These are phyloP conservation scores for Alternaria tenuissima DNA, from an alignment of 2,329 filamentous ascomycete genomes.

Conservation along the genomic window DNA sequence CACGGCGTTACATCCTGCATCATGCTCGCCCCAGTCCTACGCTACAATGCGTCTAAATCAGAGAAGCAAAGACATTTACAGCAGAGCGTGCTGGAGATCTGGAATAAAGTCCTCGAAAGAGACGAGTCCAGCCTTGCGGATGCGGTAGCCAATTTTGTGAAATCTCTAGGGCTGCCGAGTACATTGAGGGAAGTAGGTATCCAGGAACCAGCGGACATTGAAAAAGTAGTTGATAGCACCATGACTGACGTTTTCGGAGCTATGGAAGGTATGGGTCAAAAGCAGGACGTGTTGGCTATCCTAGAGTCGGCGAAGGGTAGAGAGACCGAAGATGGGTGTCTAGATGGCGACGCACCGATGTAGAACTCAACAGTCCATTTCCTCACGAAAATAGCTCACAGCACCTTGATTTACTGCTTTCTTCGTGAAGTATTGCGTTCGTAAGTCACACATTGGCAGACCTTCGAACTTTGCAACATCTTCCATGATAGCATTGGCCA, in stretches of 20 bases:
- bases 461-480: constrained; percentile 18
- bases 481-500: constrained; percentile 15
- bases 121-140: constrained; percentile 30
- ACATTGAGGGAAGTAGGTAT: constrained; percentile 31
- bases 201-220: constrained; percentile 22
- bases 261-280: constrained; percentile 11
- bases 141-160: constrained; percentile 32
- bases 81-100: constrained; percentile 26
- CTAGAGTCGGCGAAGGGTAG: constrained; percentile 15
- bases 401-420: not conserved
- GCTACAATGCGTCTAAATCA: constrained; percentile 23
- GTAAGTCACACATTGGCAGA: constrained; percentile 11
- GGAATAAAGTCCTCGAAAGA: constrained; percentile 27
- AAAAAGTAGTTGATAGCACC: constrained; percentile 33
- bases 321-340: not conserved
- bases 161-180: constrained; percentile 24
- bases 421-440: constrained; percentile 7
- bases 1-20: constrained; percentile 36
- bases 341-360: constrained; percentile 1
- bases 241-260: constrained; percentile 31
- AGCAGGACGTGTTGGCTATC: constrained; percentile 23
- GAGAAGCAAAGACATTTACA: constrained; percentile 20
- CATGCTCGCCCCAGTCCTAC: constrained; percentile 29
- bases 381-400: not conserved
- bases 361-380: not conserved